Evolutionary conservation across 2,329 filamentous ascomycete genomes (phyloP).

Genomic region (Diaporthe aspalathi): DNA sequence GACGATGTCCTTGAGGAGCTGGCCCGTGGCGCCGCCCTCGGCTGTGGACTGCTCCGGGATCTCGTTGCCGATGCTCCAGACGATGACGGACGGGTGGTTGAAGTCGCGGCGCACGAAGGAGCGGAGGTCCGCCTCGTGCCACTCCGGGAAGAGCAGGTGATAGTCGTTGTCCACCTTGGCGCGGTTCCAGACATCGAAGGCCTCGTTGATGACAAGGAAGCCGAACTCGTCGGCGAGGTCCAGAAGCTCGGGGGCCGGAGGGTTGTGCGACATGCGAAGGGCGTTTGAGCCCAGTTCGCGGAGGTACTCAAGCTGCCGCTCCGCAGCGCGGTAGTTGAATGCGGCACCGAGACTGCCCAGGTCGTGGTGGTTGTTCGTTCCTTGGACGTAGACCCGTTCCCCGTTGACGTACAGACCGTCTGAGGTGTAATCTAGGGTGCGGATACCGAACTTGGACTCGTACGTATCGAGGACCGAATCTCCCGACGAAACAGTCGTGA

Average conservation of each 20-base stretch:
- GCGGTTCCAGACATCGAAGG: slow-evolving; percentile 62
- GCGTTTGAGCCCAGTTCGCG: slow-evolving; percentile 62
- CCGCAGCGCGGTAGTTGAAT: slow-evolving; percentile 60
- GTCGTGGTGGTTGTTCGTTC: slow-evolving; percentile 64
- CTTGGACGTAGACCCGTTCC: slow-evolving; percentile 56
- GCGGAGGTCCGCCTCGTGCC: slow-evolving; percentile 64
- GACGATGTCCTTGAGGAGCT: slow-evolving; percentile 54
- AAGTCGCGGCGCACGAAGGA: slow-evolving; percentile 63
- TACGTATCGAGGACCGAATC: slow-evolving; percentile 54
- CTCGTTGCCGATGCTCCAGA: slow-evolving; percentile 67
- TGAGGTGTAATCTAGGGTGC: slow-evolving; percentile 53
- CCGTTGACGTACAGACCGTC: slow-evolving; percentile 61
- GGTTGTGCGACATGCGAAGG: slow-evolving; percentile 64
- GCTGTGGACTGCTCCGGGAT: slow-evolving; percentile 58
- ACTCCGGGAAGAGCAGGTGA: slow-evolving; percentile 62
- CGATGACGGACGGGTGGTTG: slow-evolving; percentile 64
- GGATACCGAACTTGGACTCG: slow-evolving; percentile 63
- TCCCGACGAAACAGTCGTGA: slow-evolving; percentile 53
- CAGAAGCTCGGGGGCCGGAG: slow-evolving; percentile 61
- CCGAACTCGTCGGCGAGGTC: slow-evolving; percentile 62
- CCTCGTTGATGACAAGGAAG: slow-evolving; percentile 64
- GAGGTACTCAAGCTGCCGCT: slow-evolving; percentile 62
- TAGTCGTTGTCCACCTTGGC: slow-evolving; percentile 61
- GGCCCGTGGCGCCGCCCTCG: slow-evolving; percentile 48
- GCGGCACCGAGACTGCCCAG: slow-evolving; percentile 61